Percentiles rank a stretch among this genome's conserved stretches.
Evolutionary conservation across 169 alveolate genomes (phyloP).

Genomic region (Cryptosporidium baileyi): DNA sequence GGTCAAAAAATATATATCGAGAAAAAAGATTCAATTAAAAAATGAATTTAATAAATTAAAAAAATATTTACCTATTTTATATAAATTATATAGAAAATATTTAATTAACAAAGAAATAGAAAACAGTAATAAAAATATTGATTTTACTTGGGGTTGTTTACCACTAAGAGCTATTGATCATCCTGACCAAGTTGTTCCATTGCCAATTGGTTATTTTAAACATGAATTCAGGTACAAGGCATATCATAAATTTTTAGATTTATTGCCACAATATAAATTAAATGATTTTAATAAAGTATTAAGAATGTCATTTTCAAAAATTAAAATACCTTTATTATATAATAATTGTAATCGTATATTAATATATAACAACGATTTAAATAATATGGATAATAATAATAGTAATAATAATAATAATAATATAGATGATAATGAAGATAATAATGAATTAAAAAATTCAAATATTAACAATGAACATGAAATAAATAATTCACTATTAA

Average conservation of each 20-base stretch:
- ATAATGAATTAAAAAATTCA: neutral
- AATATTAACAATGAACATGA: neutral
- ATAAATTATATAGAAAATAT: neutral
- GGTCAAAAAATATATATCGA: neutral
- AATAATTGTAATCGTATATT: slow-evolving; percentile 4
- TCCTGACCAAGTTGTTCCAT: slow-evolving; percentile 84
- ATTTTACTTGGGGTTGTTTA: slow-evolving; percentile 87
- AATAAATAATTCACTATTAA: neutral
- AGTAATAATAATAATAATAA: neutral
- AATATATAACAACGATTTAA: too few relatives aligned
- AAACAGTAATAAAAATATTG: slow-evolving; percentile 72
- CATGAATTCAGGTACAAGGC: slow-evolving; percentile 36
- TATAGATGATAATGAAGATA: neutral
- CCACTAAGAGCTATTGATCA: slow-evolving; percentile 88
- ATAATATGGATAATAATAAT: neutral
- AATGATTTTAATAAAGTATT: neutral
- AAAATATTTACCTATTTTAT: neutral
- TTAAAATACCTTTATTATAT: neutral
- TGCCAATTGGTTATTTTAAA: slow-evolving; percentile 86
- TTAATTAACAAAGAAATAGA: neutral
- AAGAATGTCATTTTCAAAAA: slow-evolving; percentile 16
- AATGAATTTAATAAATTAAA: neutral
- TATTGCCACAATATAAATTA: slow-evolving; percentile 3
- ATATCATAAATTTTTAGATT: slow-evolving; percentile 47
- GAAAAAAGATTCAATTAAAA: neutral